Evolutionary conservation across 2,329 filamentous ascomycete genomes (phyloP).

Genomic region (Phialocephala subalpina): DNA sequence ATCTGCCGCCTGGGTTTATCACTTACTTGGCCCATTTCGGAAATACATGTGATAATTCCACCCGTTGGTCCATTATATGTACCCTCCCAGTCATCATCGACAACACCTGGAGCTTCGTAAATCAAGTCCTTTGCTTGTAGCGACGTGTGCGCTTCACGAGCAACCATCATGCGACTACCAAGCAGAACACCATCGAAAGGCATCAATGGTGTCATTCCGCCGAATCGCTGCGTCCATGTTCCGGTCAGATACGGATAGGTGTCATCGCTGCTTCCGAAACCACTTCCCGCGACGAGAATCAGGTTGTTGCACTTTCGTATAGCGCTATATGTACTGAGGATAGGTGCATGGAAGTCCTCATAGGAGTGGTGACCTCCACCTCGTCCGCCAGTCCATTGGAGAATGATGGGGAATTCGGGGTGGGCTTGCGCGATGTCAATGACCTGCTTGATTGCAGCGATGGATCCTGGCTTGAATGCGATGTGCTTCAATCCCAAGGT

Average conservation of each 20-base stretch:
- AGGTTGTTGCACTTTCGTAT: slow-evolving; percentile 86
- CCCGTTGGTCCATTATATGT: slow-evolving; percentile 89
- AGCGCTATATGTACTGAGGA: slow-evolving; percentile 85
- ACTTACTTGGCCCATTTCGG: slow-evolving; percentile 85
- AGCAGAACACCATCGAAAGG: slow-evolving; percentile 90
- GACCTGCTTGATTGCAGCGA: slow-evolving; percentile 83
- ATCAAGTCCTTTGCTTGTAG: slow-evolving; percentile 87
- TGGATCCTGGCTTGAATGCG: slow-evolving; percentile 89
- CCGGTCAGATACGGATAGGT: slow-evolving; percentile 91
- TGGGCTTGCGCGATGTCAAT: slow-evolving; percentile 91
- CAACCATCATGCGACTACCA: slow-evolving; percentile 90
- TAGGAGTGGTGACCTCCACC: slow-evolving; percentile 92
- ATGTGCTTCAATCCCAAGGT: slow-evolving; percentile 92
- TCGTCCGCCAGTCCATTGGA: slow-evolving; percentile 93
- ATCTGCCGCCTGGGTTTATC: too few relatives aligned
- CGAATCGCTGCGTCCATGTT: slow-evolving; percentile 80
- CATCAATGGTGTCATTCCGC: slow-evolving; percentile 87
- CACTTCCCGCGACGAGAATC: slow-evolving; percentile 85
- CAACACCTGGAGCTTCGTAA: slow-evolving; percentile 70
- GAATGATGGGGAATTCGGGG: slow-evolving; percentile 83
- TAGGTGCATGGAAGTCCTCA: slow-evolving; percentile 90
- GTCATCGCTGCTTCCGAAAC: slow-evolving; percentile 85
- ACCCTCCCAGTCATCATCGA: slow-evolving; percentile 88
- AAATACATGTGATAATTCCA: slow-evolving; percentile 92
- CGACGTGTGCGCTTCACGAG: slow-evolving; percentile 88